Percentiles rank a stretch among this genome's conserved stretches.
Conservation (phyloP, 148 eudicot species). For the Rhododendron griersonianum region DNA sequence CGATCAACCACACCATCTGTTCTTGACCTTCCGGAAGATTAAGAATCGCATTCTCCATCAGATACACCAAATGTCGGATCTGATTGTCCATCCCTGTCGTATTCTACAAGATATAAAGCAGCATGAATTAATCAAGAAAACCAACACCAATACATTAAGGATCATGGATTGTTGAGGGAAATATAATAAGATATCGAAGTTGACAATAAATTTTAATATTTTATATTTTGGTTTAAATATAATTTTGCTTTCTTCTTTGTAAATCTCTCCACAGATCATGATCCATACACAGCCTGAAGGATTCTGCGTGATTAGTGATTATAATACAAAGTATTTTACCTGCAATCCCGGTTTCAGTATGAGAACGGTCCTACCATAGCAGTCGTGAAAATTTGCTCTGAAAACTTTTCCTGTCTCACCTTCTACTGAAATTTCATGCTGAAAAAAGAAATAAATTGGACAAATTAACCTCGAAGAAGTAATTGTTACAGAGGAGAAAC, state of each 20-base stretch:
- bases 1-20: conserved; percentile 70
- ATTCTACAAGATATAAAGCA: conserved; percentile 34
- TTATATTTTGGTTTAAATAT: neutral
- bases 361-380: conserved; percentile 56
- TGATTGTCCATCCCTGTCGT: conserved; percentile 54
- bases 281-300: neutral
- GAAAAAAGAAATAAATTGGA: conserved; percentile 4
- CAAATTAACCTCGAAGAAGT: neutral
- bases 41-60: conserved; percentile 61
- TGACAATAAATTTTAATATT: neutral
- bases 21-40: conserved; percentile 70
- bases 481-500: neutral
- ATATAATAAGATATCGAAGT: neutral
- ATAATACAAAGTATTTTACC: conserved; percentile 24
- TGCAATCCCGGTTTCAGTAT: conserved; percentile 59
- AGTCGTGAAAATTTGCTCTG: conserved; percentile 65
- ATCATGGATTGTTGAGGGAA: neutral
- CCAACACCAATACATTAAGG: neutral
- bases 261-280: neutral
- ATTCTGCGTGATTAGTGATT: neutral
- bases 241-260: neutral
- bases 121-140: neutral
- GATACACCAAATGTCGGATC: conserved; percentile 59
- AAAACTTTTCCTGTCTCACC: conserved; percentile 65
- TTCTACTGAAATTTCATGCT: conserved; percentile 61